Evolutionary conservation across 2,329 filamentous ascomycete species (phyloP).

Genomic region (Cercospora brassicicola): DNA sequence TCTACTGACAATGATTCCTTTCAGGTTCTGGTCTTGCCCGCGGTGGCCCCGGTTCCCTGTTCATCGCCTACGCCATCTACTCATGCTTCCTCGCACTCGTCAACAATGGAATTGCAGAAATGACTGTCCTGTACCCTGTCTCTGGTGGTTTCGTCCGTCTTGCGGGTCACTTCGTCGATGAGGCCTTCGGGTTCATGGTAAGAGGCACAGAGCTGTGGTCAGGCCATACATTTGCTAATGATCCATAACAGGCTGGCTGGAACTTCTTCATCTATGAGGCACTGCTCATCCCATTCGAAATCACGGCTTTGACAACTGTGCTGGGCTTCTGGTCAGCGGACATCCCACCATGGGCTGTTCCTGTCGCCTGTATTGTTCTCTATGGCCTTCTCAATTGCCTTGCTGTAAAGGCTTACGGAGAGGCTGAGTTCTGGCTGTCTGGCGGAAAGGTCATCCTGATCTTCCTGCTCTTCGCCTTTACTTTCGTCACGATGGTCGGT

Average conservation of each 20-base stretch:
- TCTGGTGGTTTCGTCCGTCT: constrained; percentile 59
- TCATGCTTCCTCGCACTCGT: constrained; percentile 58
- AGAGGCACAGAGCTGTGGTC: not conserved
- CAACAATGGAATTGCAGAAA: constrained; percentile 66
- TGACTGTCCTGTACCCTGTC: constrained; percentile 42
- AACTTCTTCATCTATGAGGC: constrained; percentile 54
- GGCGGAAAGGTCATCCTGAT: constrained; percentile 43
- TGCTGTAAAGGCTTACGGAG: constrained; percentile 50
- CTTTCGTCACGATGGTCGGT: constrained; percentile 38
- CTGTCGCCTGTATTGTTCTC: constrained; percentile 43
- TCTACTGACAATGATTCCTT: not conserved
- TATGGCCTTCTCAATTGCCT: constrained; percentile 43
- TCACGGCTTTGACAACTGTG: constrained; percentile 48
- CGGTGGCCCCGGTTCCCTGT: constrained; percentile 41
- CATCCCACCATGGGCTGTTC: constrained; percentile 47
- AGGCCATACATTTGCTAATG: not conserved
- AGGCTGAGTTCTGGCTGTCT: constrained; percentile 56
- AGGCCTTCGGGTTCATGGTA: constrained; percentile 59
- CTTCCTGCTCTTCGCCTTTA: constrained; percentile 36
- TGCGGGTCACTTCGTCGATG: constrained; percentile 65
- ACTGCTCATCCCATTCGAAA: constrained; percentile 55
- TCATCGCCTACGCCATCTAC: constrained; percentile 38
- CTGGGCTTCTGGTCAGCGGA: constrained; percentile 48
- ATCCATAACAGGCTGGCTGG: constrained; percentile 39
- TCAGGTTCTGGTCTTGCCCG: constrained; percentile 48